Conservation (phyloP, 495 filamentous ascomycete genomes). For the Cercophora samala region DNA sequence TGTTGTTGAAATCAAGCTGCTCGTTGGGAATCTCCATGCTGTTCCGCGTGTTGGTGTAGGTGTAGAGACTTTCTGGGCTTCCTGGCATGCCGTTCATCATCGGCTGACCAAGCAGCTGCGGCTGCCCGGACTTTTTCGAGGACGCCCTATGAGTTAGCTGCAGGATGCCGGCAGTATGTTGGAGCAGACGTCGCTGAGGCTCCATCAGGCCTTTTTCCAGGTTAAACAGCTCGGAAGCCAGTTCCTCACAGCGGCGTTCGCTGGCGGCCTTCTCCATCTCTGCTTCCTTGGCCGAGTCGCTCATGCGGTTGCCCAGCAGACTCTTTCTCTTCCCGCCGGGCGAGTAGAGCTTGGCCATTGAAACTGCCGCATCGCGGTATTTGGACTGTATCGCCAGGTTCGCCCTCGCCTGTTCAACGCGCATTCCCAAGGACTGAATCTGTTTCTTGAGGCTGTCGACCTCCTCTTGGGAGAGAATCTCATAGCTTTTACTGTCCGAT, state of each 20-base stretch:
- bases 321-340: conserved; percentile 49
- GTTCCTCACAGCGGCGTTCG: conserved; percentile 77
- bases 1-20: conserved; percentile 56
- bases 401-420: conserved; percentile 73
- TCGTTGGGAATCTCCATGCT: conserved; percentile 46
- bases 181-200: conserved; percentile 68
- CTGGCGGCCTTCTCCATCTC: conserved; percentile 73
- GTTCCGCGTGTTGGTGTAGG: conserved; percentile 53
- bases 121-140: conserved; percentile 37
- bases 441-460: conserved; percentile 90
- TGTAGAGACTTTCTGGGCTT: conserved; percentile 65
- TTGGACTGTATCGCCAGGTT: conserved; percentile 91
- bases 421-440: conserved; percentile 60
- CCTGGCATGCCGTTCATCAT: conserved; percentile 54
- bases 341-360: conserved; percentile 73
- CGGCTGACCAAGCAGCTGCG: conserved; percentile 27
- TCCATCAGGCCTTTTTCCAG: conserved; percentile 70
- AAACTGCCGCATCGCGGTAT: conserved; percentile 86
- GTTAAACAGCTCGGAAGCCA: conserved; percentile 73
- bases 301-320: conserved; percentile 49
- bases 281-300: conserved; percentile 52
- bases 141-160: conserved; percentile 74
- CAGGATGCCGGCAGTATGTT: conserved; percentile 87
- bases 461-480: conserved; percentile 85
- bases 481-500: conserved; percentile 75